Percentiles rank a stretch among this genome's conserved stretches.
phyloP scores from a whole-genome alignment of 495 filamentous ascomycete genomes.

The Tetracladium setigerum region DNA sequence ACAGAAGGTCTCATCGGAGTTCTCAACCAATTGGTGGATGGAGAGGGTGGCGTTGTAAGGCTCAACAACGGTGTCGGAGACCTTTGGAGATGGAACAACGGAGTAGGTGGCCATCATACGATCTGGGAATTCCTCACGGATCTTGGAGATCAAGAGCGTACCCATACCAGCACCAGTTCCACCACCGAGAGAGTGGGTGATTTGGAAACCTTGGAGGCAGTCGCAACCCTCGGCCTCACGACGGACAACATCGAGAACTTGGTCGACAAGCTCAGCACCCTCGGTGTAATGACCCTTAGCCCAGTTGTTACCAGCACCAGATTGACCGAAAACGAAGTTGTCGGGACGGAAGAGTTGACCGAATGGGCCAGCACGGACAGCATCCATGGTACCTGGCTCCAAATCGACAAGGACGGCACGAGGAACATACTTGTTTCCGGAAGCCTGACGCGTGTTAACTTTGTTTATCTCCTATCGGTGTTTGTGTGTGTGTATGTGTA shows the following conservation, averaged over 20 bases:
- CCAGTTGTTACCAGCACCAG: conserved; percentile 99
- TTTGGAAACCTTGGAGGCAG: conserved; percentile 99
- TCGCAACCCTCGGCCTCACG: conserved; percentile 98
- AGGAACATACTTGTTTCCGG: conserved; percentile 97
- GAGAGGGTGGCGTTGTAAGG: conserved; percentile 99
- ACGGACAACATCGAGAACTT: conserved; percentile 97
- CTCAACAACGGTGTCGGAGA: conserved; percentile 99
- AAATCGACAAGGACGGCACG: conserved; percentile 99
- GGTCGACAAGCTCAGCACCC: conserved; percentile 97
- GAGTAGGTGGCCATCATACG: conserved; percentile 99
- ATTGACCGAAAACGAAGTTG: conserved; percentile 99
- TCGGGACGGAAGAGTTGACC: conserved; percentile 99
- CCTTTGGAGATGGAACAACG: conserved; percentile 98
- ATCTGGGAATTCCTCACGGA: conserved; percentile 99
- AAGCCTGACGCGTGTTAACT: conserved; percentile 51
- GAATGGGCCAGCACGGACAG: conserved; percentile 97
- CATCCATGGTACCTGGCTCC: conserved; percentile 98
- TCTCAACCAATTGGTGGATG: conserved; percentile 98
- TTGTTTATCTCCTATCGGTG: background rate
- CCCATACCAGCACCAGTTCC: conserved; percentile 99
- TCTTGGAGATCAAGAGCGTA: conserved; percentile 99
- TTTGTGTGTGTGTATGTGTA: background rate
- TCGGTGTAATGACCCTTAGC: conserved; percentile 99
- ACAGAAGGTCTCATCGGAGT: conserved; percentile 99
- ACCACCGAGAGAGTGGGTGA: conserved; percentile 99